phyloP scores from a whole-genome alignment of 2,329 filamentous ascomycete genomes.

The Pestalotiopsis sp. region DNA sequence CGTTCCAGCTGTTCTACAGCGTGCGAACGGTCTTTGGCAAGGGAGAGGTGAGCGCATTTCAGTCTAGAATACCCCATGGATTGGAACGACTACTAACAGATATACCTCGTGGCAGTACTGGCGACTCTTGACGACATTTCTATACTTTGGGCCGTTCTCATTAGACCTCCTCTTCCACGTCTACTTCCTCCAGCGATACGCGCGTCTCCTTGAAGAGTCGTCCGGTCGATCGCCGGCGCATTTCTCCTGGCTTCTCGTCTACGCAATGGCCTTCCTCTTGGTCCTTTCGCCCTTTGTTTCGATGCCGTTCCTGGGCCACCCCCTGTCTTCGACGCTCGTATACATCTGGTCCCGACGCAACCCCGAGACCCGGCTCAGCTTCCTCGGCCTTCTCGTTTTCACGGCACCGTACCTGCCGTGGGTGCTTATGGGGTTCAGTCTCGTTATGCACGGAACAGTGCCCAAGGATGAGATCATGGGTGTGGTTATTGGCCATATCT shows the following conservation, averaged over 20 bases:
- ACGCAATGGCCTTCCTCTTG: constrained; percentile 79
- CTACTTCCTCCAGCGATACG: constrained; percentile 97
- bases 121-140: constrained; percentile 93
- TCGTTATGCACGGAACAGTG: constrained; percentile 85
- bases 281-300: constrained; percentile 83
- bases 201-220: constrained; percentile 90
- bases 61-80: background rate
- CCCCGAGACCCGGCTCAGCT: constrained; percentile 86
- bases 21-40: constrained; percentile 89
- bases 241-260: constrained; percentile 92
- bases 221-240: constrained; percentile 89
- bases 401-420: constrained; percentile 93
- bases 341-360: constrained; percentile 98
- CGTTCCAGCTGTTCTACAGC: constrained; percentile 97
- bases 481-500: constrained; percentile 91
- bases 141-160: constrained; percentile 94
- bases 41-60: constrained; percentile 69
- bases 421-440: constrained; percentile 91
- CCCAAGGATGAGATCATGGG: constrained; percentile 97
- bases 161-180: constrained; percentile 96
- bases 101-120: constrained; percentile 69
- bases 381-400: constrained; percentile 87
- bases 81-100: background rate
- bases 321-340: constrained; percentile 88
- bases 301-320: constrained; percentile 92